Conservation (phyloP, 441 rosid species). For the Populus hybrid region DNA sequence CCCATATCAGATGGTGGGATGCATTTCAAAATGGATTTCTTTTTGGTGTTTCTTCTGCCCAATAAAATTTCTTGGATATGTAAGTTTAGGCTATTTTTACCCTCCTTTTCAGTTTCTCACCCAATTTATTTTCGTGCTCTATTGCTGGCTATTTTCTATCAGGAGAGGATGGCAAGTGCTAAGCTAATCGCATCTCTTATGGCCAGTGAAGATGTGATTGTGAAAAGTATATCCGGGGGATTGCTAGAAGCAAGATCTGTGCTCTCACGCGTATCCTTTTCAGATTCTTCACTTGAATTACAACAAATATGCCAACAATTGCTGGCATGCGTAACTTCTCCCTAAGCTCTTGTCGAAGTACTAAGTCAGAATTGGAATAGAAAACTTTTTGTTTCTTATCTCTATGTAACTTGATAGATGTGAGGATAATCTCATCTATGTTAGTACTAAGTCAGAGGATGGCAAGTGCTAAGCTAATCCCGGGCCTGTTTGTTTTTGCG, state of each 20-base stretch:
- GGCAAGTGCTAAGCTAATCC: no score
- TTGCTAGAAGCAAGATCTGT: constrained; percentile 71
- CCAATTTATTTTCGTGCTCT: not conserved
- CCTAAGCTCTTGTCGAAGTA: constrained; percentile 12
- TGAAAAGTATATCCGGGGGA: constrained; percentile 66
- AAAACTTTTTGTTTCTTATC: not conserved
- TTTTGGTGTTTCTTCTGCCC: not conserved
- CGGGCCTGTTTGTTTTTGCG: no score
- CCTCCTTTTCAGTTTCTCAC: not conserved
- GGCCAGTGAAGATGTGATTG: constrained; percentile 73
- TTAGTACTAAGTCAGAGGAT: no score
- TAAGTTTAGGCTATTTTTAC: not conserved
- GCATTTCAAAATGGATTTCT: not conserved
- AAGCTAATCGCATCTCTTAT: constrained; percentile 84
- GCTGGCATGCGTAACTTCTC: constrained; percentile 51
- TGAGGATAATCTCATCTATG: no score
- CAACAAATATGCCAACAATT: constrained; percentile 57
- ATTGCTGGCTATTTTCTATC: constrained; percentile 9
- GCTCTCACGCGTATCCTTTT: constrained; percentile 43
- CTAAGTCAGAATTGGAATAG: not conserved
- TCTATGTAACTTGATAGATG: not conserved
- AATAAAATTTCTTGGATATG: not conserved
- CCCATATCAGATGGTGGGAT: not conserved
- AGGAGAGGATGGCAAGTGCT: constrained; percentile 87
- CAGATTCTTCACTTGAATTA: constrained; percentile 59